Evolutionary conservation across 2,329 filamentous ascomycete genomes (phyloP).

Genomic region (Eutypella sp.): DNA sequence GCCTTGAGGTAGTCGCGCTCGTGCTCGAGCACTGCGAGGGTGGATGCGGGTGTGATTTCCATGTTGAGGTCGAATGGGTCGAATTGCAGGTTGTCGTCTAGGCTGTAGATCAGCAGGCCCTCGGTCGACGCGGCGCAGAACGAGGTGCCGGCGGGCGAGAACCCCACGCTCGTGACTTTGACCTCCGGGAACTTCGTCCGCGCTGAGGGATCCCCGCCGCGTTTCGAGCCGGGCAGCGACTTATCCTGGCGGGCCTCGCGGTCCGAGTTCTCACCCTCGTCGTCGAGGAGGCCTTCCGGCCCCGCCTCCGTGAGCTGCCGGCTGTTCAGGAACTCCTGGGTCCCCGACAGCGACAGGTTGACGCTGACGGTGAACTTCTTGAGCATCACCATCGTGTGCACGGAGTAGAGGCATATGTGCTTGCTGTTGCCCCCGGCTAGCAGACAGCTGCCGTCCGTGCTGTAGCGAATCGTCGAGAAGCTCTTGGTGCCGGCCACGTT

Average conservation of each 20-base stretch:
- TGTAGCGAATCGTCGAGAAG: conserved; percentile 85
- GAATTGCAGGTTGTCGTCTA: conserved; percentile 80
- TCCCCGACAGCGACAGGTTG: conserved; percentile 92
- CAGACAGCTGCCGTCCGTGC: conserved; percentile 84
- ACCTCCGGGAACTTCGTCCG: conserved; percentile 76
- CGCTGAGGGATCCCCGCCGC: conserved; percentile 74
- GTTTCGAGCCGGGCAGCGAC: conserved; percentile 77
- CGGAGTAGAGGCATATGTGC: conserved; percentile 97
- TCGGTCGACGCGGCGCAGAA: conserved; percentile 97
- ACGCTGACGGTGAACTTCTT: conserved; percentile 96
- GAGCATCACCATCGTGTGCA: conserved; percentile 81
- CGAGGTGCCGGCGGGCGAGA: conserved; percentile 80
- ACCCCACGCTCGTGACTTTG: conserved; percentile 76
- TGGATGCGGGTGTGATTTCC: conserved; percentile 83
- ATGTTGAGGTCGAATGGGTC: conserved; percentile 96
- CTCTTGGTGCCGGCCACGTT: conserved; percentile 87
- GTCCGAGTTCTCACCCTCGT: conserved; percentile 83
- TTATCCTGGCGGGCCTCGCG: conserved; percentile 77
- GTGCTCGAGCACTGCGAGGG: conserved; percentile 60
- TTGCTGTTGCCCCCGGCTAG: conserved; percentile 95
- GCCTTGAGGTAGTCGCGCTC: conserved; percentile 85
- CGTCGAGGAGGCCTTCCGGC: conserved; percentile 77
- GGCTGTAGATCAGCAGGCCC: conserved; percentile 85
- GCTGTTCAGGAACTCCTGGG: conserved; percentile 95
- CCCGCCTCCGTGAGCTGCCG: conserved; percentile 87